These are phyloP conservation scores for Stagonosporopsis cucurbitacearum DNA, from an alignment of 2,329 filamentous ascomycete genomes.

Conservation along the genomic window DNA sequence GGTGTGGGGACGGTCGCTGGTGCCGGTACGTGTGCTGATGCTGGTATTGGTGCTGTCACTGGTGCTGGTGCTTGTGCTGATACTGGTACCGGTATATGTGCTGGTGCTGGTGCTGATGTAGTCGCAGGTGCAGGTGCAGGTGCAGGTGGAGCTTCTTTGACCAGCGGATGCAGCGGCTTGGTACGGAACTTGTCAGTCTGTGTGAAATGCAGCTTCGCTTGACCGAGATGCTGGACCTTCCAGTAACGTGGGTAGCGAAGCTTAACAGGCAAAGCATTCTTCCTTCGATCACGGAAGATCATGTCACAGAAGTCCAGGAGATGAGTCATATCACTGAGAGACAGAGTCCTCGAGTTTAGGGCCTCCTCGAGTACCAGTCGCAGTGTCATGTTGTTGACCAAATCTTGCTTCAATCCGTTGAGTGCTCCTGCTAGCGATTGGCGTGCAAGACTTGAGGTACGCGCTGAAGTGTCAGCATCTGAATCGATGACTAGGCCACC, in stretches of 20 bases:
- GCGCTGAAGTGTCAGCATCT: conserved; percentile 50
- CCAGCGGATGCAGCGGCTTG: conserved; percentile 19
- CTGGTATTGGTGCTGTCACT: neutral
- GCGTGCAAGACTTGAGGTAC: conserved; percentile 61
- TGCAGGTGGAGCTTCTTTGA: conserved; percentile 15
- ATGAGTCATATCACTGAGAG: conserved; percentile 61
- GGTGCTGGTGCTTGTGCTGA: neutral
- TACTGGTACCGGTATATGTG: neutral
- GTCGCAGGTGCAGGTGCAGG: conserved; percentile 9
- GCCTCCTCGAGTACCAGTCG: conserved; percentile 64
- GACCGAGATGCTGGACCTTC: conserved; percentile 60
- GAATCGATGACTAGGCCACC: conserved; percentile 64
- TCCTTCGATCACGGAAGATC: conserved; percentile 57
- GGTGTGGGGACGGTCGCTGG: too few species aligned
- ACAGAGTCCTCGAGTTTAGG: conserved; percentile 57
- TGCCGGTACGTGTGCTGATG: conserved; percentile 9
- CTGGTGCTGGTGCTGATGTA: neutral
- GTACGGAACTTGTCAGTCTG: conserved; percentile 33
- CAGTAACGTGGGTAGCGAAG: conserved; percentile 65
- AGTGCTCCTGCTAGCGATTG: conserved; percentile 66
- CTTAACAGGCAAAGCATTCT: conserved; percentile 57
- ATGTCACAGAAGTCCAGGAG: conserved; percentile 64
- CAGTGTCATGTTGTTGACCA: conserved; percentile 58
- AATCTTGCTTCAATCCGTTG: conserved; percentile 61
- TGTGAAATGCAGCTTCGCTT: conserved; percentile 48